Conservation (phyloP, 2,329 filamentous ascomycete genomes). For the Verruconis gallopava region DNA sequence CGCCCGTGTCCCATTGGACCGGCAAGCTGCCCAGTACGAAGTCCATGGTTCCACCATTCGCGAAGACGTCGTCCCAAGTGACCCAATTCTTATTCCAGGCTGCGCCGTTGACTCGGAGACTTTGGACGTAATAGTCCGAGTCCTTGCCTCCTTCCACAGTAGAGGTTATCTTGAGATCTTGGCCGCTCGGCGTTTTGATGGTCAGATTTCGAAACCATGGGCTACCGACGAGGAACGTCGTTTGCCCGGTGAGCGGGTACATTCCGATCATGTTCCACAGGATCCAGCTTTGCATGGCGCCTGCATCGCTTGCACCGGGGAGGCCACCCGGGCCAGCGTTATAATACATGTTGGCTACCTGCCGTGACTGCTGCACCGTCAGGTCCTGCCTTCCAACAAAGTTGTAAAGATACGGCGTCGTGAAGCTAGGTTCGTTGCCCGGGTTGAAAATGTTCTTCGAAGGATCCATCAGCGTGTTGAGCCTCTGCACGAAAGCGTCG, state of each 20-base stretch:
- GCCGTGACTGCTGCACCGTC: conserved; percentile 44
- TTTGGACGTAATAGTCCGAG: conserved; percentile 47
- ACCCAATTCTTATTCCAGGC: conserved; percentile 53
- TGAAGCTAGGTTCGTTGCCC: conserved; percentile 56
- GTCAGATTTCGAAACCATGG: conserved; percentile 36
- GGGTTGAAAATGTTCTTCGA: conserved; percentile 50
- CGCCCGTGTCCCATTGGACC: conserved; percentile 44
- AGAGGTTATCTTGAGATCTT: too few species aligned
- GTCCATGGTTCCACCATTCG: conserved; percentile 47
- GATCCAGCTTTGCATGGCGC: conserved; percentile 59
- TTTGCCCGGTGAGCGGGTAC: conserved; percentile 56
- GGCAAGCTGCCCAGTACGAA: conserved; percentile 47
- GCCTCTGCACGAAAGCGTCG: conserved; percentile 40
- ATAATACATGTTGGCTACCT: conserved; percentile 48
- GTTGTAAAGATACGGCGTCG: conserved; percentile 56
- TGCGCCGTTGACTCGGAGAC: conserved; percentile 50
- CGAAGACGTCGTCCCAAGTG: conserved; percentile 53
- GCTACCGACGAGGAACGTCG: conserved; percentile 48
- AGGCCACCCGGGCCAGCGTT: conserved; percentile 41
- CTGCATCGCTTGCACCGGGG: conserved; percentile 58
- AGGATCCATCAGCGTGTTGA: conserved; percentile 48
- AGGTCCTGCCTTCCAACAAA: conserved; percentile 51
- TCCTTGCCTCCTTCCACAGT: too few species aligned
- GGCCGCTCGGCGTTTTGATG: conserved; percentile 44
- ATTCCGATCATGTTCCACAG: conserved; percentile 41